Evolutionary conservation across 2,329 filamentous ascomycete genomes (phyloP).

Genomic region (Scedosporium dehoogii): DNA sequence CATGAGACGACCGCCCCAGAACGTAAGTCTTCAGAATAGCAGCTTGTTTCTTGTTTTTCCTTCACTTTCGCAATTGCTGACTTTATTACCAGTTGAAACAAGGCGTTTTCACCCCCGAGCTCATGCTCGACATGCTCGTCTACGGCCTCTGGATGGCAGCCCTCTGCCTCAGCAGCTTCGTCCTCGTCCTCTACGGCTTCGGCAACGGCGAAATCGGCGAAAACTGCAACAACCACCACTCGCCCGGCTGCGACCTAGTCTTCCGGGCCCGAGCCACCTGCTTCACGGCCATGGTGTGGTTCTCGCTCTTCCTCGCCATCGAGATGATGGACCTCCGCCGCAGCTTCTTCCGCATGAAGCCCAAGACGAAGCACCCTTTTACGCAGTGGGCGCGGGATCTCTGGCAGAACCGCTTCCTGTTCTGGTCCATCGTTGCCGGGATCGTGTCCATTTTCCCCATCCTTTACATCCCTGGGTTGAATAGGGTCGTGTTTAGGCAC

Average conservation of each 20-base stretch:
- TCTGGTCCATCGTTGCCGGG: constrained; percentile 39
- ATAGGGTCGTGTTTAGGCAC: constrained; percentile 56
- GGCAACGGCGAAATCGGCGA: constrained; percentile 43
- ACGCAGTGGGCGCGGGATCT: constrained; percentile 47
- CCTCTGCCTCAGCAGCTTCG: constrained; percentile 48
- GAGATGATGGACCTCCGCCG: constrained; percentile 57
- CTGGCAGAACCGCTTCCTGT: constrained; percentile 45
- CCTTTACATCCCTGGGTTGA: constrained; percentile 60
- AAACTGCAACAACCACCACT: constrained; percentile 48
- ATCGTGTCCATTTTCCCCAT: constrained; percentile 48
- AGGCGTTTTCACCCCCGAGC: constrained; percentile 55
- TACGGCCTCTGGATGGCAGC: constrained; percentile 57
- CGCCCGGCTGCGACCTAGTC: constrained; percentile 41
- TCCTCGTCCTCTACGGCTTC: constrained; percentile 48
- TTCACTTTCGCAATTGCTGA: not conserved
- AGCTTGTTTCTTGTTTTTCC: not conserved
- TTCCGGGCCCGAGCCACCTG: constrained; percentile 57
- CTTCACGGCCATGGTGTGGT: constrained; percentile 59
- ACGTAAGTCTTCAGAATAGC: constrained; percentile 22
- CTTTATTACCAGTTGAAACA: constrained; percentile 20
- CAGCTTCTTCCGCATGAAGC: constrained; percentile 52
- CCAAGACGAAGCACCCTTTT: constrained; percentile 36
- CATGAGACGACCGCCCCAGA: constrained; percentile 54
- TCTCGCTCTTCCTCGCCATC: constrained; percentile 59
- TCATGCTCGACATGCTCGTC: constrained; percentile 51